Percentiles rank a stretch among this genome's conserved stretches.
These are phyloP conservation scores for Martiniozyma abietophila DNA, from an alignment of 805 yeast species.

Conservation along the genomic window DNA sequence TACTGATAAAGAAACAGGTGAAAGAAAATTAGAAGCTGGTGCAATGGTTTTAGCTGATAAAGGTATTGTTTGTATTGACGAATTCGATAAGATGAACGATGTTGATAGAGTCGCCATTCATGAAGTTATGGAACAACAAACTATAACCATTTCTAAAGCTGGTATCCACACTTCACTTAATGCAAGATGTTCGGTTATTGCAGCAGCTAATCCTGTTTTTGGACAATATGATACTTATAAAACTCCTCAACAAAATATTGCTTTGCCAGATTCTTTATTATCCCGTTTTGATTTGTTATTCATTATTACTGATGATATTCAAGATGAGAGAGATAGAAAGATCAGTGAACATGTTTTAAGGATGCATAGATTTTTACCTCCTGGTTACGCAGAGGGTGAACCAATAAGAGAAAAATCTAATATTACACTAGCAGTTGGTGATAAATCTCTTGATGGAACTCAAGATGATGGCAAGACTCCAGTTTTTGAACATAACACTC, in stretches of 20 bases:
- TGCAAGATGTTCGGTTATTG: slow-evolving; percentile 93
- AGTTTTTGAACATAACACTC: slow-evolving; percentile 79
- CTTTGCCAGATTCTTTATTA: slow-evolving; percentile 89
- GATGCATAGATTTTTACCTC: slow-evolving; percentile 84
- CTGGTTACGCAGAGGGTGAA: slow-evolving; percentile 85
- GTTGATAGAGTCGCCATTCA: slow-evolving; percentile 96
- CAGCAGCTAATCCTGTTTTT: slow-evolving; percentile 96
- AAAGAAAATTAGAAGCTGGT: slow-evolving; percentile 94
- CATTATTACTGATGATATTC: slow-evolving; percentile 92
- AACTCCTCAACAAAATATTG: slow-evolving; percentile 94
- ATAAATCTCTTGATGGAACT: slow-evolving; percentile 37
- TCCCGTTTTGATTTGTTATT: slow-evolving; percentile 95
- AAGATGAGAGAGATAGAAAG: slow-evolving; percentile 72
- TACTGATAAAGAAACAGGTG: slow-evolving; percentile 93
- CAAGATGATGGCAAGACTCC: slow-evolving; percentile 39
- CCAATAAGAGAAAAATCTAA: slow-evolving; percentile 75
- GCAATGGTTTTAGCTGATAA: slow-evolving; percentile 98
- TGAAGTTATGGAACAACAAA: slow-evolving; percentile 99
- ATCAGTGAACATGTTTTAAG: slow-evolving; percentile 91
- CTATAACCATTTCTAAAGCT: slow-evolving; percentile 95
- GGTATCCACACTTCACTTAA: slow-evolving; percentile 95
- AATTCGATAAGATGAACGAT: slow-evolving; percentile 97
- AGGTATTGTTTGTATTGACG: slow-evolving; percentile 97
- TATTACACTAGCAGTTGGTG: slow-evolving; percentile 76
- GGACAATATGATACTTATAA: slow-evolving; percentile 95